Conservation (phyloP, 225 moss, liverwort and hornwort genomes). For the Climacium dendroides region DNA sequence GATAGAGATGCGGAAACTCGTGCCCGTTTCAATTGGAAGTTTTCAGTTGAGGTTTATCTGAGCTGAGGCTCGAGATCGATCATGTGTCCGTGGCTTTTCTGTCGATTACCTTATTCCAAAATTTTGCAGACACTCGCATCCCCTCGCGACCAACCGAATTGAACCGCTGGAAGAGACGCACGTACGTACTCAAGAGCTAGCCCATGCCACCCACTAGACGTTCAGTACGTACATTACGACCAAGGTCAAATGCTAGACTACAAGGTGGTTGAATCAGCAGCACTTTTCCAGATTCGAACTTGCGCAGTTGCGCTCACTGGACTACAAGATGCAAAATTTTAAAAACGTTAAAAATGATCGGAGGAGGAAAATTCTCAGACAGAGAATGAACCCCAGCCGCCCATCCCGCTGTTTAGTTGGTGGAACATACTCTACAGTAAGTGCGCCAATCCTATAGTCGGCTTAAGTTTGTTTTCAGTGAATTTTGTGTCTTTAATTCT, state of each 20-base stretch:
- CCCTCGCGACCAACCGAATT: no score
- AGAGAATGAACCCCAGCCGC: neutral
- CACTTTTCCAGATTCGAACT: neutral
- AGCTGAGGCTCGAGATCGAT: neutral
- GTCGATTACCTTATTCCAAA: neutral
- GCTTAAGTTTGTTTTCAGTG: neutral
- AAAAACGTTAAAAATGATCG: neutral
- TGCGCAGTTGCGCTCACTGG: neutral
- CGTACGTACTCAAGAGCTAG: neutral
- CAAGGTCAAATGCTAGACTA: neutral
- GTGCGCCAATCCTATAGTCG: no score
- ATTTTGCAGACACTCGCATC: neutral
- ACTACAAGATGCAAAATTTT: neutral
- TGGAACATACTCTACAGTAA: neutral
- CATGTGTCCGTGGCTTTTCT: neutral
- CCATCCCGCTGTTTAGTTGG: neutral
- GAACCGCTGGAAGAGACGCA: neutral
- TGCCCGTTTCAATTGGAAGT: neutral
- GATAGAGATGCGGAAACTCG: neutral
- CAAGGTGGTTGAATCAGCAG: neutral
- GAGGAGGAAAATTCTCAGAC: neutral
- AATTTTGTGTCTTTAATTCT: neutral
- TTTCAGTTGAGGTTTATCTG: neutral
- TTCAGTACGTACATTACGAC: neutral
- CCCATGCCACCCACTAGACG: neutral